Conservation (phyloP, 306 rosid species). For the Rubus idaeus region DNA sequence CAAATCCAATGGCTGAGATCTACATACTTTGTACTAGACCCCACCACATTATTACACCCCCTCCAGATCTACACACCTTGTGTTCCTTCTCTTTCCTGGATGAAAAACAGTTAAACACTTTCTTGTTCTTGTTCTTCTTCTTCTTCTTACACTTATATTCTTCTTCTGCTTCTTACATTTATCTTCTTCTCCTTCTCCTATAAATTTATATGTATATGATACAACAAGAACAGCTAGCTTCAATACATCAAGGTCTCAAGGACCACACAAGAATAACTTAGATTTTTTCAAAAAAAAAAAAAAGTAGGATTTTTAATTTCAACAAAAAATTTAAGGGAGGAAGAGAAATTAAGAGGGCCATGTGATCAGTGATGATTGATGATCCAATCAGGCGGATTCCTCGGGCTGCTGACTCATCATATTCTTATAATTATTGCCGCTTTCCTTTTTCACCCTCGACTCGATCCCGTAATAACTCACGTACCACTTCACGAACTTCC, state of each 20-base stretch:
- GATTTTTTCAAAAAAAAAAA: not conserved
- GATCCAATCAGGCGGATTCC: slow-evolving; percentile 56
- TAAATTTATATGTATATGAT: slow-evolving; percentile 44
- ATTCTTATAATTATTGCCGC: not conserved
- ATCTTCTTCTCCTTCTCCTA: slow-evolving; percentile 28
- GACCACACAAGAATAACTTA: slow-evolving; percentile 30
- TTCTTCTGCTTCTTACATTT: slow-evolving; percentile 11
- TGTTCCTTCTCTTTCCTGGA: slow-evolving; percentile 16
- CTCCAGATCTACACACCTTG: slow-evolving; percentile 41
- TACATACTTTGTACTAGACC: slow-evolving; percentile 58
- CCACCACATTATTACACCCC: slow-evolving; percentile 64
- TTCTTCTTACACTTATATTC: slow-evolving; percentile 4
- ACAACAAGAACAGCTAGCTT: slow-evolving; percentile 41
- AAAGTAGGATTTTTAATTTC: not conserved
- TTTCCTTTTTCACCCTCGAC: slow-evolving; percentile 59
- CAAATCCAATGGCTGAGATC: slow-evolving; percentile 47
- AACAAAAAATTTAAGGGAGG: not conserved
- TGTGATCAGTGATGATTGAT: slow-evolving; percentile 27
- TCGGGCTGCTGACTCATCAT: slow-evolving; percentile 34
- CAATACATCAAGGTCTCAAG: slow-evolving; percentile 34
- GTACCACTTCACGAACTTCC: slow-evolving; percentile 91
- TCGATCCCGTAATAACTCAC: slow-evolving; percentile 77
- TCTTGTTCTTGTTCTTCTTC: slow-evolving; percentile 17
- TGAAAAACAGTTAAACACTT: slow-evolving; percentile 32
- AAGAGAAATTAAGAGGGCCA: not conserved